Base-by-base conservation (phyloP, 352 stramenopile species). In the Pseudoperonospora humuli region DNA sequence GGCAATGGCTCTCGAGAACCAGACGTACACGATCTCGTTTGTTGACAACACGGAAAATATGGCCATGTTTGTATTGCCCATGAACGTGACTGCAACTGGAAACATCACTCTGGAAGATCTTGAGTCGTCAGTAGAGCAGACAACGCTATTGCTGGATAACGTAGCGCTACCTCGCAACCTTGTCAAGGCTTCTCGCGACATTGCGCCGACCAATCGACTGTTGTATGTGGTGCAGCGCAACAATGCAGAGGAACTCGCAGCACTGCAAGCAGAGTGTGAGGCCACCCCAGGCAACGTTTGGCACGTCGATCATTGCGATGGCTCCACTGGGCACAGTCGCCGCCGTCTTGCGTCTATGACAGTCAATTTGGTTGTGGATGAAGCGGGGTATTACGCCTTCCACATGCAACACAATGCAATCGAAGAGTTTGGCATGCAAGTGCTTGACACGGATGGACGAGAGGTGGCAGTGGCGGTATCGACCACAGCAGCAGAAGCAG, bases 361-460 rank as follows among this genome's bases (percentile, higher is more conserved):
- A 3, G 50, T 76, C 31, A 73, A 73, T 41, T 51, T 76, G 42
- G 64, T 66, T 2, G 52, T 76, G 13, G 27, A 56, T 23, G 44
- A 57, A 26, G 25, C 51, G 0, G 54, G 45, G 2, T 65, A 63
- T 23, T 73, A 69, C 34, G 66, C 62, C 24, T 53, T 76, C 36
- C 66, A 76, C 49, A 64, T 73, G 53, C 66, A 76, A 28, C 62
- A 76, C 46, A 69, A 76, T 26, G 65, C 65, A 9, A 57, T 73
- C 8, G 54, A 60, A 7, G 65, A 76, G 53, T 73, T 73, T 20
- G 52, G 47, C 13, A 70, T 73, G 58, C 54, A 61, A 61, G 45
- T 66, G 26, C 17, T 58, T 10, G 44, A 65, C 53, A 20, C 29
- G 38, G 36, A 54, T 20, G 44, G 21, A 17, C 36, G 44, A 41